Evolutionary conservation across 2,329 filamentous ascomycete genomes (phyloP).

Genomic region (Venturia carpophila): DNA sequence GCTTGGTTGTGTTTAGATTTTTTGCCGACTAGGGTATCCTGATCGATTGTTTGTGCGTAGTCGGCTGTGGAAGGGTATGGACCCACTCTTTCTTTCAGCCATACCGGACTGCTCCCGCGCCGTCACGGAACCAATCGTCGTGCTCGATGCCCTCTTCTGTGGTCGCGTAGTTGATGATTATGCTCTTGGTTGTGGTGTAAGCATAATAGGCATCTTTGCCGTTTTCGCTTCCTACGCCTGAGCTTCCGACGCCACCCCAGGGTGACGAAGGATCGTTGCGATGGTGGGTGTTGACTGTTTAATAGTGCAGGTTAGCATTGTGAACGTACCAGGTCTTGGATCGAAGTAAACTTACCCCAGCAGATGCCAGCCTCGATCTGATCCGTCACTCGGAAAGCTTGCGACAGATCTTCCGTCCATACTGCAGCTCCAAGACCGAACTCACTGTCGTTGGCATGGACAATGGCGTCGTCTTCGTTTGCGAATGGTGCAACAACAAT

Average conservation of each 20-base stretch:
- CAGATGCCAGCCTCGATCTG: constrained; percentile 60
- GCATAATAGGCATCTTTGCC: constrained; percentile 45
- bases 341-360: constrained; percentile 48
- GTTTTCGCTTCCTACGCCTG: constrained; percentile 66
- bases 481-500: constrained; percentile 51
- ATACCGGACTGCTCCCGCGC: constrained; percentile 50
- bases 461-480: constrained; percentile 47
- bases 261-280: constrained; percentile 64
- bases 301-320: not conserved
- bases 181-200: constrained; percentile 52
- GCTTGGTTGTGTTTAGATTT: not conserved
- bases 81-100: constrained; percentile 37
- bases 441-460: constrained; percentile 49
- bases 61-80: not conserved
- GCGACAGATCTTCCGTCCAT: constrained; percentile 54
- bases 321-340: no score
- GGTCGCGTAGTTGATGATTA: constrained; percentile 60
- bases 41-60: not conserved
- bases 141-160: constrained; percentile 42
- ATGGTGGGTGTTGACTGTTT: constrained; percentile 48
- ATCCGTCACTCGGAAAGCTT: constrained; percentile 45
- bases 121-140: constrained; percentile 64
- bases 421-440: constrained; percentile 56
- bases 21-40: not conserved
- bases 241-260: constrained; percentile 57